phyloP scores from a whole-genome alignment of 148 eudicot species.

The Silene latifolia region DNA sequence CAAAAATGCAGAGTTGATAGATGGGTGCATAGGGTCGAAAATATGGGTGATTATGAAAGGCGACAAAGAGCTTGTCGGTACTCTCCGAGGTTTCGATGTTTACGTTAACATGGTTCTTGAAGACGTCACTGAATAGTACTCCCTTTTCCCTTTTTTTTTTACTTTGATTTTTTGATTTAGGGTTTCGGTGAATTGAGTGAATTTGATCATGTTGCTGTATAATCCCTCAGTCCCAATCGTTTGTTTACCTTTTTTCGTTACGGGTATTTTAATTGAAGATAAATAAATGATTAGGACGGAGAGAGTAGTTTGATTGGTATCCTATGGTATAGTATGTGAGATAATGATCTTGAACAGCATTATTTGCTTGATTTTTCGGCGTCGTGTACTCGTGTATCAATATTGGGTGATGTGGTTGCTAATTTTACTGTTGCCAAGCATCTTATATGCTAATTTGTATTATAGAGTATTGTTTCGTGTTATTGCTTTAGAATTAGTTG shows the following conservation, averaged over 20 bases:
- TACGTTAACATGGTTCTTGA: slow-evolving; percentile 98
- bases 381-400: neutral
- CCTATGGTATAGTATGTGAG: neutral
- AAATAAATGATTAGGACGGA: neutral
- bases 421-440: neutral
- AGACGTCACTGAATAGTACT: slow-evolving; percentile 95
- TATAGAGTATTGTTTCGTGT: too few relatives aligned
- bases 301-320: too few relatives aligned
- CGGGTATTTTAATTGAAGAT: neutral
- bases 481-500: too few relatives aligned
- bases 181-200: slow-evolving; percentile 15
- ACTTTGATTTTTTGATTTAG: neutral
- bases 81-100: slow-evolving; percentile 91
- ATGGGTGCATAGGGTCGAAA: slow-evolving; percentile 93
- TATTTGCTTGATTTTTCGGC: neutral
- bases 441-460: too few relatives aligned
- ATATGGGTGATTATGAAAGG: slow-evolving; percentile 99
- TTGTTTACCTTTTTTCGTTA: neutral
- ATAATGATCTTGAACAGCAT: neutral
- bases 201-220: neutral
- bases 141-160: neutral
- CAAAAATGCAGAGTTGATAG: slow-evolving; percentile 70
- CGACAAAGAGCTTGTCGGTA: slow-evolving; percentile 94
- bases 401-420: neutral
- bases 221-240: neutral